Base-by-base conservation (phyloP, 352 stramenopile genomes). In the Elongisporangium anandrum region DNA sequence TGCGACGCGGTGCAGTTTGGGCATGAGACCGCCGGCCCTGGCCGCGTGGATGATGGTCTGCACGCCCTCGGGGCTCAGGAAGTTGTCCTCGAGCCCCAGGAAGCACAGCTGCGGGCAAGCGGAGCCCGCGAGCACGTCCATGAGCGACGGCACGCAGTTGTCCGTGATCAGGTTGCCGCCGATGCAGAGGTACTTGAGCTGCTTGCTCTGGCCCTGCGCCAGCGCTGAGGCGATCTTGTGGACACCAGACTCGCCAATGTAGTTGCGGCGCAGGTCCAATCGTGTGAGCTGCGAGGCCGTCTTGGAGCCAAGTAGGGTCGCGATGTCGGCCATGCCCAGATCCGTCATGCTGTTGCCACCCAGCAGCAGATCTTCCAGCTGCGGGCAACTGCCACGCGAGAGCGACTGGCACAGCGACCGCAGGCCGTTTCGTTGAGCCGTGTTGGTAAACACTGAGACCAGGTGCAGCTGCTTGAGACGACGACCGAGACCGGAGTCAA, bases 161-260 rank as follows among this genome's bases (percentile, higher is more conserved):
- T 93, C 81, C 10, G 84, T 91, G 64, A 93, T 79, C 54, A 93
- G 68, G 68, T 93, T 93, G 29, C 84, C 84, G 15, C 84, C 84
- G 67, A 94, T 73, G 60, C 84, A 92, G 26, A 94, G 61, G 52
- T 84, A 86, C 67, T 87, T 71, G 41, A 90, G 75, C 50, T 70
- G 72, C 52, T 56, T 51, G 24, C 48, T 34, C n/a, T 55, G 59
- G 1, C 61, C 60, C 4, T 65, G 56, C 17, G 60, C 39, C 19
- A 91, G 61, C 0, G 76, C 65, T 0, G 48, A 20, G 57, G 88
- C 63, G 50, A 88, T 52, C 10, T 73, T 69, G 16, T 66, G 62
- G 5, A 91, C 50, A 47, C 81, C 81, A 15, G 68, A 72, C 61
- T 90, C 82, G 20, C 82, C 78, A 26, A 92, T 85, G 60, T 85